Evolutionary conservation across 345 rosid species (phyloP).

Genomic region (Hevea brasiliensis): DNA sequence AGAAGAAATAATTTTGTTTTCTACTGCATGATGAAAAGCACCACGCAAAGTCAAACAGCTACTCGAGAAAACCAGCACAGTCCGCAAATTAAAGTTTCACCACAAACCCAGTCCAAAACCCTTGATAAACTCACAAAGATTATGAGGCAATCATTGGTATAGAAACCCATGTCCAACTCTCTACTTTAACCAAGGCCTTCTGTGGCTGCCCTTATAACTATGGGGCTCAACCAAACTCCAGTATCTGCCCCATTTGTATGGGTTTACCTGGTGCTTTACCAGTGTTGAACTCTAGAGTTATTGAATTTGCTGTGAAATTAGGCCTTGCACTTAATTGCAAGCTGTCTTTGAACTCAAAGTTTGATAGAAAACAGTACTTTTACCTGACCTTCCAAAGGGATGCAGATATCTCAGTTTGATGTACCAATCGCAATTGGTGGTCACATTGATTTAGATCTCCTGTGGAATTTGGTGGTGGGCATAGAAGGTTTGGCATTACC

Average conservation of each 20-base stretch:
- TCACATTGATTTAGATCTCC: conserved; percentile 77
- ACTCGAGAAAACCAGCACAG: conserved; percentile 52
- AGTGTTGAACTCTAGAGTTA: conserved; percentile 76
- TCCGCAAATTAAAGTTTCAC: conserved; percentile 41
- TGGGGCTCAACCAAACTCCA: conserved; percentile 72
- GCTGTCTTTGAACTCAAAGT: conserved; percentile 74
- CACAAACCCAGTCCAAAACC: conserved; percentile 43
- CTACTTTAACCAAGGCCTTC: conserved; percentile 84
- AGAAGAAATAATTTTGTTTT: conserved; percentile 43
- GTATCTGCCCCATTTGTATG: conserved; percentile 87
- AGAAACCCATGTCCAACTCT: conserved; percentile 94
- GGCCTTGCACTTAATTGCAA: conserved; percentile 88
- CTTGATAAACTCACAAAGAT: conserved; percentile 52
- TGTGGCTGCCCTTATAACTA: conserved; percentile 84
- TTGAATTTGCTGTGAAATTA: conserved; percentile 77
- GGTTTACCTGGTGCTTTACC: conserved; percentile 98
- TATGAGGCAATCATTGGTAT: conserved; percentile 89
- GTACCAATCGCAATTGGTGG: conserved; percentile 83
- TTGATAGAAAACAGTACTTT: conserved; percentile 95
- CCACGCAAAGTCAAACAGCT: conserved; percentile 45
- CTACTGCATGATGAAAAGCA: conserved; percentile 47
- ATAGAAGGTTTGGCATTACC: conserved; percentile 82
- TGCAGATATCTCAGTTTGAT: conserved; percentile 97
- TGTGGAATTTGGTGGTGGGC: conserved; percentile 94
- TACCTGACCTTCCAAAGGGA: conserved; percentile 96